Evolutionary conservation across 2,329 filamentous ascomycete species (phyloP).

Genomic region (Monilinia fructicola): DNA sequence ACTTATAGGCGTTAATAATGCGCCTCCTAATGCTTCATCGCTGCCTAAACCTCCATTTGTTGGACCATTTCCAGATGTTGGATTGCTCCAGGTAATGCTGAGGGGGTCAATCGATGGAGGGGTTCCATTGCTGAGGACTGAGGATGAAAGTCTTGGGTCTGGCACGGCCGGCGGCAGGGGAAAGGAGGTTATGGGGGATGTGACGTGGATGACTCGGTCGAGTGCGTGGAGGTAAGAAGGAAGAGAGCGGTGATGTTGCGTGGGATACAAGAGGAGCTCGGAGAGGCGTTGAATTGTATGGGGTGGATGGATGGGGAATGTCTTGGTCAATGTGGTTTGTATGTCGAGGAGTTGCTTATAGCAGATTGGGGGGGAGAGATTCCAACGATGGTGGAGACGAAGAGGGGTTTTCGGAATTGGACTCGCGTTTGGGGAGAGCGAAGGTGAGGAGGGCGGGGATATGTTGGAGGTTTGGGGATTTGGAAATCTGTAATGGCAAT

Average conservation of each 20-base stretch:
- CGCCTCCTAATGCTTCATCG: conserved; percentile 87
- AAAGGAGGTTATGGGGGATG: conserved; percentile 76
- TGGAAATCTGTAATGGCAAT: conserved; percentile 65
- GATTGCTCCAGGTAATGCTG: conserved; percentile 51
- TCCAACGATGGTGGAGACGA: conserved; percentile 1
- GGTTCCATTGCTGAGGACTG: conserved; percentile 59
- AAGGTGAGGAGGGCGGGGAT: conserved; percentile 45
- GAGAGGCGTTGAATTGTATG: conserved; percentile 91
- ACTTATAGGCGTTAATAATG: conserved; percentile 87
- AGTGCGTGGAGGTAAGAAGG: conserved; percentile 86
- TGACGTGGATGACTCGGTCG: conserved; percentile 87
- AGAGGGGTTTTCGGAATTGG: conserved; percentile 47
- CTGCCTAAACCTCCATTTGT: conserved; percentile 58
- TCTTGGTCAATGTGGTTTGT: conserved; percentile 57
- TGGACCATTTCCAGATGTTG: conserved; percentile 40
- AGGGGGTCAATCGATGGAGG: conserved; percentile 39
- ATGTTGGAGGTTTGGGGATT: conserved; percentile 42
- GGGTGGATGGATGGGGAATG: conserved; percentile 75
- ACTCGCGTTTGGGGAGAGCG: conserved; percentile 44
- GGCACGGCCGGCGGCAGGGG: conserved; percentile 71
- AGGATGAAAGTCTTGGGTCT: conserved; percentile 54
- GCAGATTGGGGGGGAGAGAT: conserved; percentile 11
- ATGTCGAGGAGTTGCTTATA: conserved; percentile 54
- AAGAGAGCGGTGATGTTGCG: conserved; percentile 75
- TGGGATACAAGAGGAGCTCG: conserved; percentile 78